Evolutionary conservation across 805 yeast genomes (phyloP).

Genomic region (Saccharomycopsis sp.): DNA sequence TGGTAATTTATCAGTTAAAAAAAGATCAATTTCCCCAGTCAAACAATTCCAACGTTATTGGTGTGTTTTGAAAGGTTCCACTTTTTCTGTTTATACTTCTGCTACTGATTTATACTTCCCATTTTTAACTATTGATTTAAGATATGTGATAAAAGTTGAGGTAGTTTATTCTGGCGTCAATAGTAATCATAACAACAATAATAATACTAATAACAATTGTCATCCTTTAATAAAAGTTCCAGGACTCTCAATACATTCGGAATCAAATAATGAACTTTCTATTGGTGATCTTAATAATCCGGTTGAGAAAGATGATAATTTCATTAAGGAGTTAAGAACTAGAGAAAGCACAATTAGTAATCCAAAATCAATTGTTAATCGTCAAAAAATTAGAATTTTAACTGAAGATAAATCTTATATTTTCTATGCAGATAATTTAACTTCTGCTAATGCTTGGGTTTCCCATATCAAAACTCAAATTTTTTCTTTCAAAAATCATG

Average conservation of each 20-base stretch:
- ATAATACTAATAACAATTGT: too few species aligned
- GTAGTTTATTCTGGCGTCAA: conserved; percentile 23
- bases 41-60: conserved; percentile 46
- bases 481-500: conserved; percentile 60
- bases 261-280: background rate
- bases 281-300: background rate
- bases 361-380: conserved; percentile 14
- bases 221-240: too few species aligned
- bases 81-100: conserved; percentile 55
- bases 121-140: conserved; percentile 57
- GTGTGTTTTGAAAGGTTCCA: conserved; percentile 65
- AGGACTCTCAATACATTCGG: too few species aligned
- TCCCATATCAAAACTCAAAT: conserved; percentile 63
- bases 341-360: background rate
- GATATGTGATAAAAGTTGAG: conserved; percentile 52
- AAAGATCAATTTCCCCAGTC: conserved; percentile 19
- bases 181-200: too few species aligned
- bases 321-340: background rate
- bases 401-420: conserved; percentile 49
- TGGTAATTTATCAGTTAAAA: conserved; percentile 40
- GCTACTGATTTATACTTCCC: conserved; percentile 87
- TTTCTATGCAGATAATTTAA: conserved; percentile 64
- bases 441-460: conserved; percentile 74
- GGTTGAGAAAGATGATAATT: conserved; percentile 1
- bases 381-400: conserved; percentile 45